Base-by-base conservation (phyloP, 176 grass and related monocot species). In the Juncus effusus region DNA sequence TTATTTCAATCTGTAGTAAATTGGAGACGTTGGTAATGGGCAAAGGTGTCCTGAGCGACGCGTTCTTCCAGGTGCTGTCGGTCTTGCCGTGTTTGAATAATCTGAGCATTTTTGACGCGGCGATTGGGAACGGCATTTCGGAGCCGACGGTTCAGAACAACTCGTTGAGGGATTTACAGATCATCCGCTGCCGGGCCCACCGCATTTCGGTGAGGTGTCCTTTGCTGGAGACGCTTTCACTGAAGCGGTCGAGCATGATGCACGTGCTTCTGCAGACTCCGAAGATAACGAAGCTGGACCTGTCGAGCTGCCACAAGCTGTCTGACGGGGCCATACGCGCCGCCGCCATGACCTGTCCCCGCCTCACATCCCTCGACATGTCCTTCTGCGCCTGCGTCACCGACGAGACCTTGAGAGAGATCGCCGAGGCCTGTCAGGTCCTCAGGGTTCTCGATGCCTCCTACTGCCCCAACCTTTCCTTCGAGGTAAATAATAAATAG, bases 131-230 rank as follows among this genome's bases (percentile, higher is more conserved):
- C 60, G 83, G 80, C 37, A 78, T 99, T 39, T 84, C 92, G 67
- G 94, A 99, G 77, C 77, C 84, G 70, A 89, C 80, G 54, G 77
- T 99, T 69, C 82, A 90, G 59, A 88, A 99, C 75, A 88, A 99
- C 75, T 80, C 73, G 39, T 54, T 99, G 56, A 61, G 15, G 4
- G 76, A 93, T 62, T 77, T 99, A 79, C 88, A 89, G 39, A 86
- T 99, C 77, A 47, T 84, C 72, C 91, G 82, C 60, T 99, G 94
- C 44, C 82, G 85, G 35, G 82, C 82, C 72, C 74, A 84, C 19
- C 82, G 94, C 74, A 86, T 99, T 81, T 80, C 85, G 81, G 73
- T 99, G 40, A 93, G 94, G 81, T 99, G 94, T 16, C 73, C 88
- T 14, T 80, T 86, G 68, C 85, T 99, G 79, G 70, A 74, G 58